Conservation (phyloP, 1,139 yeast species). For the Taiozyma sp. region DNA sequence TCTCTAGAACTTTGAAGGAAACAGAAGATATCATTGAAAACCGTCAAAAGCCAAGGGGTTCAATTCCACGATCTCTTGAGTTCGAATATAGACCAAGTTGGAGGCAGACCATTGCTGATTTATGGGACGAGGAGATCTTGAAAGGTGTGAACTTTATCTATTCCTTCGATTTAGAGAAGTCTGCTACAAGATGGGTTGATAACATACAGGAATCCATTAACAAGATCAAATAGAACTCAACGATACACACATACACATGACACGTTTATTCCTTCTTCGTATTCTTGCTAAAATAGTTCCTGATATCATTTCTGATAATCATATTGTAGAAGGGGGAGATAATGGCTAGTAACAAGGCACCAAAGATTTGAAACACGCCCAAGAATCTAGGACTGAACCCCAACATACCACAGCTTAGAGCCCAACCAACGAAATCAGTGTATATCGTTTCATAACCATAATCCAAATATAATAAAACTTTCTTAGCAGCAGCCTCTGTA, state of each 20-base stretch:
- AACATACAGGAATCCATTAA: slow-evolving; percentile 17
- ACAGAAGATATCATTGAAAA: slow-evolving; percentile 48
- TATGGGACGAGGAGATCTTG: slow-evolving; percentile 79
- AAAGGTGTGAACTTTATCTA: slow-evolving; percentile 64
- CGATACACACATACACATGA: neutral
- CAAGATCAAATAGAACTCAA: slow-evolving; percentile 3
- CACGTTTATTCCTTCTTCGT: slow-evolving; percentile 2
- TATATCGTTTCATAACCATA: slow-evolving; percentile 71
- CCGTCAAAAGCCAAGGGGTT: slow-evolving; percentile 39
- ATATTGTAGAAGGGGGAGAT: slow-evolving; percentile 59
- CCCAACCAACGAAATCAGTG: slow-evolving; percentile 87
- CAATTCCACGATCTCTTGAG: slow-evolving; percentile 33
- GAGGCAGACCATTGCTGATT: slow-evolving; percentile 65
- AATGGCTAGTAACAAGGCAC: slow-evolving; percentile 45
- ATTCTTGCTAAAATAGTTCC: slow-evolving; percentile 36
- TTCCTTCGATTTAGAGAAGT: slow-evolving; percentile 46
- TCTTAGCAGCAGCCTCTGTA: slow-evolving; percentile 61
- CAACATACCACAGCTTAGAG: slow-evolving; percentile 60
- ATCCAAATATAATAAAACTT: slow-evolving; percentile 51
- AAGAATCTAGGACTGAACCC: slow-evolving; percentile 39
- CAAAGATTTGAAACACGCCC: slow-evolving; percentile 20
- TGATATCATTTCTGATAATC: slow-evolving; percentile 54
- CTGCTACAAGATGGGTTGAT: slow-evolving; percentile 36
- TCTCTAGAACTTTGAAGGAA: slow-evolving; percentile 44
- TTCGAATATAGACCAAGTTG: slow-evolving; percentile 42